These are phyloP conservation scores for Clarireedia paspali DNA, from an alignment of 2,329 filamentous ascomycete genomes.

Conservation along the genomic window DNA sequence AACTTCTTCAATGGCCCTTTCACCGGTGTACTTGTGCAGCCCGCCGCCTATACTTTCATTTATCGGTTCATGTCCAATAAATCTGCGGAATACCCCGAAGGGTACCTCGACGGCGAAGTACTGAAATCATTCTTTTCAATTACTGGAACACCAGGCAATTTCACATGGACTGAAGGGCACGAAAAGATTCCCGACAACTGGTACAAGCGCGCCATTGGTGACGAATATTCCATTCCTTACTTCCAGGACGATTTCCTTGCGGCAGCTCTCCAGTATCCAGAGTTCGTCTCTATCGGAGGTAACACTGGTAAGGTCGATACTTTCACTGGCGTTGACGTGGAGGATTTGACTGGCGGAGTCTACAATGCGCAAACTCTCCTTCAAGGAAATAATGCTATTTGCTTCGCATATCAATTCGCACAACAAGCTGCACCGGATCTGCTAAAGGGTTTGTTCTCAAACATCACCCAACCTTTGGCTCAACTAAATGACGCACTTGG, in stretches of 20 bases:
- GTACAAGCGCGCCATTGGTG: constrained; percentile 16
- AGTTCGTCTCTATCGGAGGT: constrained; percentile 41
- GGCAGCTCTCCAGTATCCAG: constrained; percentile 33
- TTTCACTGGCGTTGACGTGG: constrained; percentile 40
- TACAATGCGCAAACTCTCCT: constrained; percentile 35
- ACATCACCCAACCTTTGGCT: constrained; percentile 27
- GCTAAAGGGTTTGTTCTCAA: constrained; percentile 31
- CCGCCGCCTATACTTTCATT: constrained; percentile 26
- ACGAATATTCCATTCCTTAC: constrained; percentile 32
- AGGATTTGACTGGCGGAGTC: constrained; percentile 37
- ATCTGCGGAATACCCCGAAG: constrained; percentile 25
- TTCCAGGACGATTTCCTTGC: constrained; percentile 33
- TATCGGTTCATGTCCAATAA: constrained; percentile 28
- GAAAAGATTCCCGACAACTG: constrained; percentile 19
- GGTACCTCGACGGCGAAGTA: constrained; percentile 23
- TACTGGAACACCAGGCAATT: constrained; percentile 14
- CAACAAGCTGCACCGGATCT: constrained; percentile 36
- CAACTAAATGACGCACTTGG: constrained; percentile 11
- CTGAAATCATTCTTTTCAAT: constrained; percentile 18
- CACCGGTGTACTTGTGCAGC: constrained; percentile 34
- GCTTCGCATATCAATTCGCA: constrained; percentile 35
- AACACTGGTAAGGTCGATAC: constrained; percentile 45
- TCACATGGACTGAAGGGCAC: constrained; percentile 12
- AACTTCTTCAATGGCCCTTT: constrained; percentile 46
- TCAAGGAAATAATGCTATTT: constrained; percentile 41